A percentile compares a stretch with the other conserved stretches of the same genome.
phyloP scores from a whole-genome alignment of 495 filamentous ascomycete genomes.

The Copromyces sp. region DNA sequence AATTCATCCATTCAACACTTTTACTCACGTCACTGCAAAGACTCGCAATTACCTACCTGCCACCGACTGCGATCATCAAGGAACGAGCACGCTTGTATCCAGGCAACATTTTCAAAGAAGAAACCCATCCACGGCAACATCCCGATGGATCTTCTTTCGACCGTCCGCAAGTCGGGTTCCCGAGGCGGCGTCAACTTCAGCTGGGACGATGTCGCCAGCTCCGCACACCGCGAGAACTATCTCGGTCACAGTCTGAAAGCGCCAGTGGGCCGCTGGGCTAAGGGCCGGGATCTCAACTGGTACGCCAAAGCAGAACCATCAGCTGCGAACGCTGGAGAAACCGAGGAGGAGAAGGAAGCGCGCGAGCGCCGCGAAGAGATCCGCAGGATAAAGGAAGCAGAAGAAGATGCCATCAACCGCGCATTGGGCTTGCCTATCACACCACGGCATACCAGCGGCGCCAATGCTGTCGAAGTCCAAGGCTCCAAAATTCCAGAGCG shows the following conservation, averaged over 20 bases:
- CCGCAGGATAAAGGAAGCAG: slow-evolving; percentile 75
- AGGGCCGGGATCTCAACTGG: slow-evolving; percentile 77
- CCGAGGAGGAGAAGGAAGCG: slow-evolving; percentile 49
- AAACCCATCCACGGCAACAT: neutral
- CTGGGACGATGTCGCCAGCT: slow-evolving; percentile 88
- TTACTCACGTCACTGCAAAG: neutral
- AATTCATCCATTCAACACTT: neutral
- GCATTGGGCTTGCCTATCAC: slow-evolving; percentile 72
- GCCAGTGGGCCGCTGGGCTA: slow-evolving; percentile 92
- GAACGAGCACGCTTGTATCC: neutral
- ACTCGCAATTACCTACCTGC: neutral
- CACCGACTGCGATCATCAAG: neutral
- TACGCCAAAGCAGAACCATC: slow-evolving; percentile 62
- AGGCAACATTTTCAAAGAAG: no score
- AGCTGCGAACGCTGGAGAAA: slow-evolving; percentile 37
- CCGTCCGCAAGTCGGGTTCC: slow-evolving; percentile 86
- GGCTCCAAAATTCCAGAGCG: slow-evolving; percentile 12
- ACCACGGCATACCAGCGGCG: slow-evolving; percentile 36
- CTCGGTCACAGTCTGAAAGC: slow-evolving; percentile 94
- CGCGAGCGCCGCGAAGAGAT: slow-evolving; percentile 71
- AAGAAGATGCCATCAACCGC: slow-evolving; percentile 76
- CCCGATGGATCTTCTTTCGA: slow-evolving; percentile 84
- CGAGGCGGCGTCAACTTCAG: slow-evolving; percentile 91
- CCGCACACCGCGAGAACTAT: slow-evolving; percentile 89
- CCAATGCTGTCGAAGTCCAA: slow-evolving; percentile 37